Evolutionary conservation across 148 eudicot genomes (phyloP).

Genomic region (Nepenthes mirabilis): DNA sequence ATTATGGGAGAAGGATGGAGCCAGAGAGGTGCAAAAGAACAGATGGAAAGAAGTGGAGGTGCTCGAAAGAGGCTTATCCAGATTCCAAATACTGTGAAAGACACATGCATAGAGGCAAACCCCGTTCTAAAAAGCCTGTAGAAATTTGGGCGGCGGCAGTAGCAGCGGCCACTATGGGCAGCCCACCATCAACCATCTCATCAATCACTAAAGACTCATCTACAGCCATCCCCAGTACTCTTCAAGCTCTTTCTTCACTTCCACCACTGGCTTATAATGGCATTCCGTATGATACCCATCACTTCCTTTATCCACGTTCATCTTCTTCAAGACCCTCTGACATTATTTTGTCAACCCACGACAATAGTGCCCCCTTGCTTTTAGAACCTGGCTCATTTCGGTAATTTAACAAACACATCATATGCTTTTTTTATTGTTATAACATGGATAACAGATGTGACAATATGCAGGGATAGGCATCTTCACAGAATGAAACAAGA

Average conservation of each 20-base stretch:
- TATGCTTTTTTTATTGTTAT: too few species aligned
- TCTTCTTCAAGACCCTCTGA: not conserved
- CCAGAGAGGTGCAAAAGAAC: constrained; percentile 59
- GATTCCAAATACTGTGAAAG: not conserved
- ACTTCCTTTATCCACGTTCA: too few species aligned
- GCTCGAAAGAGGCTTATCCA: not conserved
- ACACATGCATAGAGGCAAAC: not conserved
- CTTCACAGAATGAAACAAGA: constrained; percentile 21
- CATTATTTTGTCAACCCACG: not conserved
- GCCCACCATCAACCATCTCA: constrained; percentile 6
- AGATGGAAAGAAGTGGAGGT: not conserved
- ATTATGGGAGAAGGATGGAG: constrained; percentile 69
- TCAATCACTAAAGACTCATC: constrained; percentile 16
- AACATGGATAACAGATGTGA: not conserved
- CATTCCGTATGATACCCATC: not conserved
- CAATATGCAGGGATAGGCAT: constrained; percentile 20
- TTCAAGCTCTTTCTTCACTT: constrained; percentile 14
- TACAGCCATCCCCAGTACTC: not conserved
- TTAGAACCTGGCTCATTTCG: not conserved
- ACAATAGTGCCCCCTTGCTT: not conserved
- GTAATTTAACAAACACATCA: too few species aligned
- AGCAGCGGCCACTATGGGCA: constrained; percentile 3
- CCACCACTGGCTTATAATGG: not conserved
- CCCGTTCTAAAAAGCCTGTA: not conserved
- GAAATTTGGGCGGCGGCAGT: constrained; percentile 14